Base-by-base conservation (phyloP, 169 alveolate genomes). In the Plasmodium vinckei region DNA sequence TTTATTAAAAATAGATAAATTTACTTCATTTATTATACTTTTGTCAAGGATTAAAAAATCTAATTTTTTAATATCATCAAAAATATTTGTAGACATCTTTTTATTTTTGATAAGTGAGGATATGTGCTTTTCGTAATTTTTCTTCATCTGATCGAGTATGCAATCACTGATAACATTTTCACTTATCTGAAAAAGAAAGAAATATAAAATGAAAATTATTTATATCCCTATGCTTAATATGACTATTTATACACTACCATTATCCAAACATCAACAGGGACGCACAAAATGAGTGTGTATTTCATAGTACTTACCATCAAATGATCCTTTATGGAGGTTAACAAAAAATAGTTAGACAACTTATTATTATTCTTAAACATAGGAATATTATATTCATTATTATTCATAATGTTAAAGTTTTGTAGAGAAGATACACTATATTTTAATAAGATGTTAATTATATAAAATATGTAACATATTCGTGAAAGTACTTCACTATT, bases 401-500 rank as follows among this genome's bases (percentile, higher is more conserved):
- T 63, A 6, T 59, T 53, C 25, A 49, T 27, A 15, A 79, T 19
- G 21, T 79, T 79, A 33, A 79, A 25, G n/a, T 23, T 53, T 15
- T 79, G 42, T 12, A 65, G 27, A 1, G 49, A 23, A 9, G 23
- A 49, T 21, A 79, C 27, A 2, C 51, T 53, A 27, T 79, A 65
- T 7, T 79, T 79, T 65, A 65, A 79, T 46, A 25, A 65, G 33
- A 79, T 17, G 49, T 65, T 79, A 15, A 79, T 25, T 44, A 79
- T 64, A 54, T 79, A 79, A 47, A 79, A 72, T 15, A 72, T 53
- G 59, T 69, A 86, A 27, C 54, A 68, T 27, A 86, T 69, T 25
- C 59, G 13, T 10, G 87, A 72, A 17, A 87, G 67, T 2, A 54
- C 13, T 15, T 69, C 79, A 33, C 42, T 33, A 33, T 33, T 33